A percentile compares a stretch with the other conserved stretches of the same genome.
phyloP scores from a whole-genome alignment of 2,329 filamentous ascomycete genomes.

The Aspergillus sp. region DNA sequence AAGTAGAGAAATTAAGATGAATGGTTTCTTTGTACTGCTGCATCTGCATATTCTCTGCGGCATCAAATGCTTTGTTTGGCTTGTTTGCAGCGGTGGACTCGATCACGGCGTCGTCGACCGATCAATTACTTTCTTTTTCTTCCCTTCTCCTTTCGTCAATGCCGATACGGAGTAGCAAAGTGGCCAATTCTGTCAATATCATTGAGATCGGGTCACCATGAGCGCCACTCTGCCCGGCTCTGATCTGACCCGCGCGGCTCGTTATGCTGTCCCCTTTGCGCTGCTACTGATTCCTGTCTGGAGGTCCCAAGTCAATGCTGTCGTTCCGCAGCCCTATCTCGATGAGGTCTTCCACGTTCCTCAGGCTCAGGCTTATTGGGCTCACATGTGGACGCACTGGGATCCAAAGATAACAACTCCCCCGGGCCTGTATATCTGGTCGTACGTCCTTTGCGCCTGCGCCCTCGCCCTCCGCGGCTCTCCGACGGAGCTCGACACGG shows the following conservation, averaged over 20 bases:
- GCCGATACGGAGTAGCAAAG: too few relatives aligned
- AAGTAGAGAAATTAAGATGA: too few relatives aligned
- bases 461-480: constrained; percentile 18
- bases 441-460: constrained; percentile 42
- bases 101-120: too few relatives aligned
- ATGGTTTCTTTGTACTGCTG: neutral
- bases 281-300: constrained; percentile 34
- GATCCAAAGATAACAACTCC: constrained; percentile 97
- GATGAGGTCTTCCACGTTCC: constrained; percentile 64
- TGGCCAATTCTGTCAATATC: neutral
- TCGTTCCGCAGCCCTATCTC: constrained; percentile 56
- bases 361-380: constrained; percentile 84
- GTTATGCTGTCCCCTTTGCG: constrained; percentile 31
- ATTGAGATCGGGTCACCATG: constrained; percentile 19
- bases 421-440: constrained; percentile 66
- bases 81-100: constrained; percentile 23
- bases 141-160: constrained; percentile 1
- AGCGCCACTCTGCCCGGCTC: constrained; percentile 22
- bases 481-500: constrained; percentile 28
- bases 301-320: constrained; percentile 41
- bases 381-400: constrained; percentile 71
- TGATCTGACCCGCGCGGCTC: constrained; percentile 28
- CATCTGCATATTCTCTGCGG: neutral
- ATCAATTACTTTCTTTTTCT: neutral
- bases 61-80: constrained; percentile 22